Evolutionary conservation across 2,329 filamentous ascomycete genomes (phyloP), one percentile per base, ranked within the genome.

Genomic region (Colletotrichum tabaci): DNA sequence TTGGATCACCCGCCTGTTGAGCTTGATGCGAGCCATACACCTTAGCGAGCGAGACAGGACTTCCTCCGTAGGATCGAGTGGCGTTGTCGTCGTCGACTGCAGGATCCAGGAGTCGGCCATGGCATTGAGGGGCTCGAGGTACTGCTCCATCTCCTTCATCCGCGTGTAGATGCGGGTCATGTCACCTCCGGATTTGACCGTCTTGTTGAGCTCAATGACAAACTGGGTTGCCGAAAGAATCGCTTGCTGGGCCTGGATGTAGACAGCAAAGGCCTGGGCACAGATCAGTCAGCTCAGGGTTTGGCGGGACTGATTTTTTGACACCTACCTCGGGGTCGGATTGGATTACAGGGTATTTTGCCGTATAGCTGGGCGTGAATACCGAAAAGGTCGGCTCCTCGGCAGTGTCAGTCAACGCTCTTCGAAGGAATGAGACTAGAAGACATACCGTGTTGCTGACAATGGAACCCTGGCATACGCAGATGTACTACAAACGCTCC

Each of bases 391-490:
- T 81, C 4, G 85, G 83, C 49, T 82, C 77, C 84, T 86, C 62
- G 7, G 12, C 21, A n/a, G 30, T 35, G 30, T 1, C 23, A 30
- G 66, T 75, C 55, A 73, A 71, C 50, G 38, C 12, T 55, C 68
- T 56, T 42, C 56, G 61, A 12, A 56, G 13, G 12, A 10, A 15
- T 23, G 26, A 21, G 18, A 61, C 23, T 4, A 16, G 26, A 26
- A 46, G 18, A 73, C 80, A 72, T 80, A 85, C 84, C 72, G 82
- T 83, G 66, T 85, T 87, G 77, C 84, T 87, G 26, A 88, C 84
- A 64, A 88, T 87, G 1, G 85, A 83, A 13, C 82, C 84, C 75
- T 89, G 87, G 52, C 85, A 87, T 6, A 84, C 83, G 69, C 82
- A 84, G 18, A 87, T 82, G 69, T 88, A 88, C 79, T 85, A 38